These are phyloP conservation scores for Candida tibetensis DNA, from an alignment of 805 yeast genomes.

Conservation along the genomic window DNA sequence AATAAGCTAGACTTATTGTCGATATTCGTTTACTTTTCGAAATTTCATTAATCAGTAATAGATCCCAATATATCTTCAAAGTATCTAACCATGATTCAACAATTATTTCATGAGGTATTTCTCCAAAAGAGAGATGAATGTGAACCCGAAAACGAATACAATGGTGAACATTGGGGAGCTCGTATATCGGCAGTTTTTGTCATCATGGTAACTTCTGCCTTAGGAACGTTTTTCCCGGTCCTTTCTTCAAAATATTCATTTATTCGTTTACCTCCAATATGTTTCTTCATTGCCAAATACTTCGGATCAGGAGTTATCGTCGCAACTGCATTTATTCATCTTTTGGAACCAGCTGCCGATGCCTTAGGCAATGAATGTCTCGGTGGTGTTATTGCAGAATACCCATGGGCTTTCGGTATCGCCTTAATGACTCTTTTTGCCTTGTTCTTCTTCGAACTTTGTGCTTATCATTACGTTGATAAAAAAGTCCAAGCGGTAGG, in stretches of 20 bases:
- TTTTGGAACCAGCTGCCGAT: slow-evolving; percentile 67
- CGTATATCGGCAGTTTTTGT: slow-evolving; percentile 67
- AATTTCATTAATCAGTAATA: no score
- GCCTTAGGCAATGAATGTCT: slow-evolving; percentile 56
- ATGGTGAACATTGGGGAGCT: slow-evolving; percentile 42
- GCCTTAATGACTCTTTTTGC: slow-evolving; percentile 48
- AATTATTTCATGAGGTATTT: slow-evolving; percentile 9
- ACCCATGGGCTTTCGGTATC: slow-evolving; percentile 57
- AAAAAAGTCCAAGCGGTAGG: slow-evolving; percentile 22
- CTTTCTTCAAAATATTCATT: slow-evolving; percentile 58
- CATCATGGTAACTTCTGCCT: slow-evolving; percentile 48
- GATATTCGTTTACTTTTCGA: no score
- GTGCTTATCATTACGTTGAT: slow-evolving; percentile 48
- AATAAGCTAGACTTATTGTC: no score
- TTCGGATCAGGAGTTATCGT: slow-evolving; percentile 85
- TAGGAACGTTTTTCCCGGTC: slow-evolving; percentile 63
- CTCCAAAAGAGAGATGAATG: slow-evolving; percentile 35
- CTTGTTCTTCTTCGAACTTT: slow-evolving; percentile 52
- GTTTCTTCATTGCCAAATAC: slow-evolving; percentile 66
- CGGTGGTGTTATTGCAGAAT: slow-evolving; percentile 53
- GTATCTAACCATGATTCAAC: slow-evolving; percentile 7
- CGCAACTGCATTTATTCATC: slow-evolving; percentile 77
- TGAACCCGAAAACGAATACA: slow-evolving; percentile 40
- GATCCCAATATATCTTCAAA: no score
- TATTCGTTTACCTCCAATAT: slow-evolving; percentile 57